Conservation (phyloP, 164 flowering plant species). For the grape (Vitis vinifera) region DNA sequence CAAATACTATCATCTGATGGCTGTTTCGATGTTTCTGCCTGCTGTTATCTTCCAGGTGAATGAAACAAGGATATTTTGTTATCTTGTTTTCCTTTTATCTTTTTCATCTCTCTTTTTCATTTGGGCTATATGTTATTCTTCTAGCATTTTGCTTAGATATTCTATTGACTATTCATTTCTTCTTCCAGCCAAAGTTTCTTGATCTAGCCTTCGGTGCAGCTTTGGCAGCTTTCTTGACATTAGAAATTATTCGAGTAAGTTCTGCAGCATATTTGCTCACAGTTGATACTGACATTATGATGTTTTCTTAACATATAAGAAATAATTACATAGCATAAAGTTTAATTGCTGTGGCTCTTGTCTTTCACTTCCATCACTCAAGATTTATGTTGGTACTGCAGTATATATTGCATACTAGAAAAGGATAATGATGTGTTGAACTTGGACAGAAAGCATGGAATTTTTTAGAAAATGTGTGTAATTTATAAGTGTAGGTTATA, state of each 20-base stretch:
- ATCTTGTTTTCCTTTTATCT: not conserved
- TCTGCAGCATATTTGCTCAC: not conserved
- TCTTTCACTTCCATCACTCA: no score
- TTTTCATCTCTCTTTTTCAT: not conserved
- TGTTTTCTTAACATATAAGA: not conserved
- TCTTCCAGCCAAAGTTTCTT: slow-evolving; percentile 79
- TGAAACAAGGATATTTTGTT: not conserved
- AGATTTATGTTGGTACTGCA: no score
- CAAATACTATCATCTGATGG: slow-evolving; percentile 93
- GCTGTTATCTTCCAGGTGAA: slow-evolving; percentile 85
- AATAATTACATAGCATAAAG: not conserved
- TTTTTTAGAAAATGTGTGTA: no score
- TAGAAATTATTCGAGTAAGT: slow-evolving; percentile 96
- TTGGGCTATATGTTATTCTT: slow-evolving; percentile 6
- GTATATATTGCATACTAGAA: no score
- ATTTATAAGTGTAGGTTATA: no score
- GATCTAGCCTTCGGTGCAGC: slow-evolving; percentile 96
- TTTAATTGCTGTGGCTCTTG: not conserved
- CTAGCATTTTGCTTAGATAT: no score
- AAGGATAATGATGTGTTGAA: no score
- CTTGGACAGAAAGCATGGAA: no score
- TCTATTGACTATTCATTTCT: no score
- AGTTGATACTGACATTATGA: not conserved
- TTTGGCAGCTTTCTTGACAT: slow-evolving; percentile 76
- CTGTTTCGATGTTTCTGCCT: slow-evolving; percentile 90